Percentiles rank a stretch among this genome's conserved stretches.
Evolutionary conservation across 2,329 filamentous ascomycete genomes (phyloP).

Genomic region (Ceratocystis smalleyi): DNA sequence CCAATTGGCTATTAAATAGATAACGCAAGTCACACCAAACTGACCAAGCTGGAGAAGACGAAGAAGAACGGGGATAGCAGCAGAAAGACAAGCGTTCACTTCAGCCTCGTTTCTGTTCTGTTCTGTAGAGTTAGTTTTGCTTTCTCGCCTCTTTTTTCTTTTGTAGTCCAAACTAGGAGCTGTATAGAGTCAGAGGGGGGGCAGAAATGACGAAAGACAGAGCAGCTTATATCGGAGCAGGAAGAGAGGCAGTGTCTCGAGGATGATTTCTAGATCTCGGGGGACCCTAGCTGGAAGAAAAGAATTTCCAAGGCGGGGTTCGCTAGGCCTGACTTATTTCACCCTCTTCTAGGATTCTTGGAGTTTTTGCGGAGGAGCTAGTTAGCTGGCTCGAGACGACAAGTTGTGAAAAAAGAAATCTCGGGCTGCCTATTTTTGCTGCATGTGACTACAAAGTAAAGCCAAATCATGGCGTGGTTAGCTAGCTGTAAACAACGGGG

Average conservation of each 20-base stretch:
- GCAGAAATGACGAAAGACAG: background rate
- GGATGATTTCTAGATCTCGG: background rate
- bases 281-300: background rate
- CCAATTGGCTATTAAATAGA: background rate
- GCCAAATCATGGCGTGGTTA: constrained; percentile 1
- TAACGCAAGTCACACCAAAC: background rate
- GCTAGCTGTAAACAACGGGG: background rate
- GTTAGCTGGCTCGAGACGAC: background rate
- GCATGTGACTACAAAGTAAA: background rate
- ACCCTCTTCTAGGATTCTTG: background rate
- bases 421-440: background rate
- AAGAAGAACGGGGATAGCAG: too few relatives aligned
- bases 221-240: background rate
- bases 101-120: too few relatives aligned
- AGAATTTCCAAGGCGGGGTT: too few relatives aligned
- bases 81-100: too few relatives aligned
- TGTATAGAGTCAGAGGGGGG: background rate
- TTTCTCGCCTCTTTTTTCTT: too few relatives aligned
- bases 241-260: background rate
- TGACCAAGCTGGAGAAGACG: background rate
- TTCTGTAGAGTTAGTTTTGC: too few relatives aligned
- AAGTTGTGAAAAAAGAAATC: background rate
- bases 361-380: background rate
- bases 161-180: background rate
- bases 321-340: too few relatives aligned